Evolutionary conservation across 2,329 filamentous ascomycete genomes (phyloP).

Genomic region (Fusarium sp.): DNA sequence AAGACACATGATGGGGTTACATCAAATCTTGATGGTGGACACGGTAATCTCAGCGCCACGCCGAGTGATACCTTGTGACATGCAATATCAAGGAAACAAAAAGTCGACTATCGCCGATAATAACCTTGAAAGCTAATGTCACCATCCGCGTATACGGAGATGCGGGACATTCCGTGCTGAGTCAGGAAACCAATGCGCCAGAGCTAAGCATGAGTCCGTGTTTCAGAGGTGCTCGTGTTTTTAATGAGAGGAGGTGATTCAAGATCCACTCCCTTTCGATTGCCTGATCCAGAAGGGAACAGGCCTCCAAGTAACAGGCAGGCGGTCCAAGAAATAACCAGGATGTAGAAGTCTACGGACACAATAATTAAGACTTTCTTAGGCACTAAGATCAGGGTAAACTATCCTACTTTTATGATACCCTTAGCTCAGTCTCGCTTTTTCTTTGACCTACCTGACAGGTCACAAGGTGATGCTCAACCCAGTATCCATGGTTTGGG

Average conservation of each 20-base stretch:
- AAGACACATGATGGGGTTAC: background rate
- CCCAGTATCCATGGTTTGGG: background rate
- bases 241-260: background rate
- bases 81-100: background rate
- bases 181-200: background rate
- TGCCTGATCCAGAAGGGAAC: background rate
- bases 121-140: background rate
- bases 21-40: background rate
- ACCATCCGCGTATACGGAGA: background rate
- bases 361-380: too few species aligned
- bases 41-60: background rate
- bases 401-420: too few species aligned
- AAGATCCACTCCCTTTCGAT: background rate
- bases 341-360: too few species aligned
- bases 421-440: too few species aligned
- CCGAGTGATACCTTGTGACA: background rate
- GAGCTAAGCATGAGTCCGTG: background rate
- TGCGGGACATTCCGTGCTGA: background rate
- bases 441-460: too few species aligned
- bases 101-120: background rate
- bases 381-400: too few species aligned
- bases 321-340: too few species aligned
- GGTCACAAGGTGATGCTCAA: background rate
- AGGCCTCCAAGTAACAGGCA: too few species aligned
- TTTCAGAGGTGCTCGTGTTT: constrained; percentile 3